Evolutionary conservation across 345 rosid species (phyloP).

Genomic region (Populus tremula): DNA sequence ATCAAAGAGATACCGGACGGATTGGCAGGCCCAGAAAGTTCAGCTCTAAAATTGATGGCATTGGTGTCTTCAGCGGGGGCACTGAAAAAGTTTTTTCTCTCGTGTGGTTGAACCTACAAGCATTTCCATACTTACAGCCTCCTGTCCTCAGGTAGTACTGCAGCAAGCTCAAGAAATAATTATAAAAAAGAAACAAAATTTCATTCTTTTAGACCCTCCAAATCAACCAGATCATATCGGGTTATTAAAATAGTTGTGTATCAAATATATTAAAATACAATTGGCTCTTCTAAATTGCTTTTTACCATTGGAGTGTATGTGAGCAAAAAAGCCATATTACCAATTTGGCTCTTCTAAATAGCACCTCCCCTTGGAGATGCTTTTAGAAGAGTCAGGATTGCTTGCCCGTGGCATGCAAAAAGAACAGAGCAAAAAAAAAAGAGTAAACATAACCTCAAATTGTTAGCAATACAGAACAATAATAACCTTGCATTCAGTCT

Average conservation of each 20-base stretch:
- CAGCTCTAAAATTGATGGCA: conserved; percentile 45
- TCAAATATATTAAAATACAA: too few species aligned
- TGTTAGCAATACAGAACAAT: neutral
- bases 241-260: too few species aligned
- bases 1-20: conserved; percentile 46
- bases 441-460: neutral
- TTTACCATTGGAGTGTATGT: too few species aligned
- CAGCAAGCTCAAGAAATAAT: conserved; percentile 29
- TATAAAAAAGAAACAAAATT: conserved; percentile 10
- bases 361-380: too few species aligned
- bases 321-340: too few species aligned
- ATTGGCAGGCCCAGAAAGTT: conserved; percentile 91
- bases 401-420: neutral
- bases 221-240: too few species aligned
- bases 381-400: neutral
- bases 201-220: conserved; percentile 6
- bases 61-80: conserved; percentile 38
- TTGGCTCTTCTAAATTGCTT: too few species aligned
- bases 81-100: conserved; percentile 32
- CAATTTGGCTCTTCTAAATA: too few species aligned
- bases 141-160: conserved; percentile 92
- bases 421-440: neutral
- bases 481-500: conserved; percentile 86
- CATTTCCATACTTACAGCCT: conserved; percentile 87
- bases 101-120: conserved; percentile 78